phyloP scores from a whole-genome alignment of 208 protist species.

The Porcisia hertigi region DNA sequence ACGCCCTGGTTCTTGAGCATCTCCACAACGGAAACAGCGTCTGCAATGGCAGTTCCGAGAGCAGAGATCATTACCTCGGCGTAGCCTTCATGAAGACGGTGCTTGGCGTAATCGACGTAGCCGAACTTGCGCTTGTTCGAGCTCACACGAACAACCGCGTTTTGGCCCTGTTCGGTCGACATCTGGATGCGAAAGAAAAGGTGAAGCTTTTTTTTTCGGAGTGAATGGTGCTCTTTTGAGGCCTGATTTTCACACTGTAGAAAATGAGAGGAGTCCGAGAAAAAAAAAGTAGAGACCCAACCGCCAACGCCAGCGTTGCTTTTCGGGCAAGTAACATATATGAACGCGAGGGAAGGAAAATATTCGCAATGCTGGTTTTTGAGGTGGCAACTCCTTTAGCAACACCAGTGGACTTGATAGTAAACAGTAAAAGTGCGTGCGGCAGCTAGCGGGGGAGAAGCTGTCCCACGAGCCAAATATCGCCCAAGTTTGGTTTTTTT shows the following conservation, averaged over 20 bases:
- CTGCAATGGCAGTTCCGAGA: slow-evolving; percentile 80
- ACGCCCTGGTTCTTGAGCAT: slow-evolving; percentile 88
- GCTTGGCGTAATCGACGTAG: slow-evolving; percentile 86
- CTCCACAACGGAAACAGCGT: slow-evolving; percentile 87
- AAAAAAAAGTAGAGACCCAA: neutral
- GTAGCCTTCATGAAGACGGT: slow-evolving; percentile 77
- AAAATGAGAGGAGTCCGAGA: neutral
- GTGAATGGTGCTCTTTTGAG: slow-evolving; percentile 1
- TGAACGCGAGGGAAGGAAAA: neutral
- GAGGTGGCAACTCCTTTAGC: neutral
- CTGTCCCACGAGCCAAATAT: too few relatives aligned
- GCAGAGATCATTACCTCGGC: slow-evolving; percentile 75
- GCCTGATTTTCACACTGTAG: neutral
- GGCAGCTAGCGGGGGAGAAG: neutral
- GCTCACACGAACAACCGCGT: slow-evolving; percentile 73
- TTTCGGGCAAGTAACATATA: neutral
- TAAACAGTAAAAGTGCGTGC: neutral
- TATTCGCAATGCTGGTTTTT: neutral
- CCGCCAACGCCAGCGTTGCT: neutral
- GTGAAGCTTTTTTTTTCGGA: slow-evolving; percentile 5
- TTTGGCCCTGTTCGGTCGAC: slow-evolving; percentile 41
- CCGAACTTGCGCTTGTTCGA: slow-evolving; percentile 77
- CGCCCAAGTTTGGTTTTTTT: neutral
- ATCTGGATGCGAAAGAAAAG: slow-evolving; percentile 18
- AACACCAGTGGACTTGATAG: neutral